Base-by-base conservation (phyloP, 192 early-diverging fungal genomes). In the Coemansia javaensis region DNA sequence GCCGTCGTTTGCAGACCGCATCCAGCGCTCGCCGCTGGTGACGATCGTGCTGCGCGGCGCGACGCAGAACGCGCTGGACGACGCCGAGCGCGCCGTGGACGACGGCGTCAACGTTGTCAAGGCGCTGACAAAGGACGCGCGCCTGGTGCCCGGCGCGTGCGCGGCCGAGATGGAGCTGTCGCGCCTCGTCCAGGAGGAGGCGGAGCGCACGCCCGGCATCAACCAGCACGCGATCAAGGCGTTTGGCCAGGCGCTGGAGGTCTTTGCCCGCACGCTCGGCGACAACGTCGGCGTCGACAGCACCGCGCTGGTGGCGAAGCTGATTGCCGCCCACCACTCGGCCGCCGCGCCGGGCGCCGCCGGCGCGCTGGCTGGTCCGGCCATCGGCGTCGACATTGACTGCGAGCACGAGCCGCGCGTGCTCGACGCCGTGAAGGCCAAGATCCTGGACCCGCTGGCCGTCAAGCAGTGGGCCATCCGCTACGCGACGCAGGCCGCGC, bases 21-120 rank as follows among this genome's bases (percentile, higher is more conserved):
- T 74, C 32, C 41, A 34, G 37, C 53, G 55, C 1, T 86, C 86
- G 39, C 88, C 87, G 65, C 90, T 93, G 28, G 89, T 90, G 16
- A 98, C 95, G 8, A 91, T 98, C 57, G 90, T 98, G 25, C 78
- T 98, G 41, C 90, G 95, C 57, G 95, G 95, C 35, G 93, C 90
- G 6, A 98, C 95, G 7, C 83, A 83, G 63, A 98, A 98, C 77
- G 75, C 83, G 48, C 83, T 98, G 63, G 95, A 98, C 56, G 95
- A 98, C 76, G 79, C 95, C 42, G 95, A 98, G 75, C 87, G 95
- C 40, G 93, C 95, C 14, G 80, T 98, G 24, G 95, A 98, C 70
- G 95, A 97, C 59, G 95, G 95, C 62, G 90, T 98, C 59, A 98
- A 97, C 63, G 84, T 90, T 20, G 82, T 98, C 58, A 98, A 97